A percentile compares a stretch with the other conserved stretches of the same genome.
Conservation (phyloP, 257 asterid species). For the Ilex aquifolium region DNA sequence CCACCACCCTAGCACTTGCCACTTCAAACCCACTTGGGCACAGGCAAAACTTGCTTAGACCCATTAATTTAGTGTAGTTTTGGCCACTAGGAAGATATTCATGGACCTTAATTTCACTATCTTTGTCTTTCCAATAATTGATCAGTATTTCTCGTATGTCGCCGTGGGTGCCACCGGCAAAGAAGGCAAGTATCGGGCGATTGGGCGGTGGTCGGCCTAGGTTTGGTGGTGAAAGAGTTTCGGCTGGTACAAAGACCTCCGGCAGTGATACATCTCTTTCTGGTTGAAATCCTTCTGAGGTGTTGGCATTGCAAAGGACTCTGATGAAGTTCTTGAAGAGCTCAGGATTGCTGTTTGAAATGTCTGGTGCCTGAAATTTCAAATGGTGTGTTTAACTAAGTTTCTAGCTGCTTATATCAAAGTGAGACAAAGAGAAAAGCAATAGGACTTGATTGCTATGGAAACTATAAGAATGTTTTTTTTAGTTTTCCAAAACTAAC, state of each 20-base stretch:
- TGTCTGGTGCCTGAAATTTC: slow-evolving; percentile 52
- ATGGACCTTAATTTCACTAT: slow-evolving; percentile 26
- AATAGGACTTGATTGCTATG: neutral
- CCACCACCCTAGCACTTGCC: slow-evolving; percentile 45
- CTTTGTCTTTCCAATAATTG: slow-evolving; percentile 58
- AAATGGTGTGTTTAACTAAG: no score
- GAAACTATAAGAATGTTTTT: neutral
- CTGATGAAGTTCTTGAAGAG: slow-evolving; percentile 65
- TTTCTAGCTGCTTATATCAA: no score
- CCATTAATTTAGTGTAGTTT: slow-evolving; percentile 28
- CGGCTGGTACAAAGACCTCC: slow-evolving; percentile 69
- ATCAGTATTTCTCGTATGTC: slow-evolving; percentile 55
- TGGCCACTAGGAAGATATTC: slow-evolving; percentile 21
- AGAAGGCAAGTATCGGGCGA: slow-evolving; percentile 66
- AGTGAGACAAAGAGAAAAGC: neutral
- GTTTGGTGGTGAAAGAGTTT: slow-evolving; percentile 48
- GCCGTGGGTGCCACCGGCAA: slow-evolving; percentile 73
- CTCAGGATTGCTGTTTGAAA: slow-evolving; percentile 50
- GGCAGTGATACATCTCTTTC: slow-evolving; percentile 62
- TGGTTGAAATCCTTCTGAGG: slow-evolving; percentile 79
- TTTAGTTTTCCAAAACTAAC: neutral
- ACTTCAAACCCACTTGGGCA: slow-evolving; percentile 51
- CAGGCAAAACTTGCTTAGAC: slow-evolving; percentile 29
- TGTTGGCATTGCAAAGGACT: slow-evolving; percentile 80
- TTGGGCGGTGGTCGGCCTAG: slow-evolving; percentile 67